phyloP scores from a whole-genome alignment of 768 basidiomycete species.

The Phylloporus sp. region DNA sequence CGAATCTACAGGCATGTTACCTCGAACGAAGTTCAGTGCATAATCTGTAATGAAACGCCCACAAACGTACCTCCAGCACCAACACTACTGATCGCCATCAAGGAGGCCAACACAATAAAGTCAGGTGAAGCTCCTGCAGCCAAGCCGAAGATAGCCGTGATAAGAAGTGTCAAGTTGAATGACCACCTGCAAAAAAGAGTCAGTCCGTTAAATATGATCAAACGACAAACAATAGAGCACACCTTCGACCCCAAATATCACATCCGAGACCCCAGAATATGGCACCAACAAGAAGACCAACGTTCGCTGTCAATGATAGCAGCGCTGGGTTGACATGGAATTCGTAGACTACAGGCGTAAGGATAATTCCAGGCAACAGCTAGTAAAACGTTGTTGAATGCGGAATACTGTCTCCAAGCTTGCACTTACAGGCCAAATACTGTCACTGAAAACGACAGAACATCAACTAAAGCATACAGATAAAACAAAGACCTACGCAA shows the following conservation, averaged over 20 bases:
- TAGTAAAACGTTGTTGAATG: slow-evolving; percentile 10
- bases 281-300: slow-evolving; percentile 52
- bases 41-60: background rate
- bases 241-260: slow-evolving; percentile 51
- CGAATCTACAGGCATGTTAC: slow-evolving; percentile 56
- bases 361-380: slow-evolving; percentile 43
- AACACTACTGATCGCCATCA: slow-evolving; percentile 43
- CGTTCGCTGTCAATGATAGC: slow-evolving; percentile 48
- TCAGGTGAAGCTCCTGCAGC: slow-evolving; percentile 44
- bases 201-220: slow-evolving; percentile 37
- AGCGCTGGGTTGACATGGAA: slow-evolving; percentile 46
- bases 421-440: slow-evolving; percentile 36
- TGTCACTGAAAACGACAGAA: slow-evolving; percentile 24
- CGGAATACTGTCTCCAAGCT: background rate
- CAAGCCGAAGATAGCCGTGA: slow-evolving; percentile 51
- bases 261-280: slow-evolving; percentile 47
- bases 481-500: slow-evolving; percentile 31
- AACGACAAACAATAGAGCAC: background rate
- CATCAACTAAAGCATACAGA: background rate
- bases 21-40: slow-evolving; percentile 10
- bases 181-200: slow-evolving; percentile 44
- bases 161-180: slow-evolving; percentile 53
- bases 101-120: slow-evolving; percentile 46
- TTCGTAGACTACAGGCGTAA: slow-evolving; percentile 46
- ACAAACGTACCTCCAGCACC: slow-evolving; percentile 43